Conservation (phyloP, 805 yeast genomes). For the Yamadazyma paraphyllophila region DNA sequence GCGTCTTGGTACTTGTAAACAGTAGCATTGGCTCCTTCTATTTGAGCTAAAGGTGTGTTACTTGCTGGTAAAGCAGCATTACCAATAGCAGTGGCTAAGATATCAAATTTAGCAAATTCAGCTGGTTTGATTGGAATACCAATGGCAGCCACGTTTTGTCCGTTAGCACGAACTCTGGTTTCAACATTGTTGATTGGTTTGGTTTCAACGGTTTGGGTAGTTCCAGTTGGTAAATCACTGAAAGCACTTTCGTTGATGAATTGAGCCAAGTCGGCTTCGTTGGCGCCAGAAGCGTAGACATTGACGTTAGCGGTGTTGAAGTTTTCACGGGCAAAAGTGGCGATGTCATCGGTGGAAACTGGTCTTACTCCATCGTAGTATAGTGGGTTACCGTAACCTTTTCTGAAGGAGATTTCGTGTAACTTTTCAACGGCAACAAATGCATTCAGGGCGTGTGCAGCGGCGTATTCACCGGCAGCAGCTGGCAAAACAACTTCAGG, state of each 20-base stretch:
- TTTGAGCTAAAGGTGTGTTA: slow-evolving; percentile 46
- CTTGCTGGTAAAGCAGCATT: slow-evolving; percentile 57
- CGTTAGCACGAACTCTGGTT: slow-evolving; percentile 62
- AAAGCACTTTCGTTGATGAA: slow-evolving; percentile 69
- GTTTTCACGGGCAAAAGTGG: slow-evolving; percentile 60
- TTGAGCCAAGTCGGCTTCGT: slow-evolving; percentile 62
- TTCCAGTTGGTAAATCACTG: slow-evolving; percentile 60
- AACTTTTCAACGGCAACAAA: slow-evolving; percentile 72
- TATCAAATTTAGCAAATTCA: slow-evolving; percentile 65
- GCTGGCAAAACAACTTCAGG: slow-evolving; percentile 79
- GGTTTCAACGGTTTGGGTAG: slow-evolving; percentile 42
- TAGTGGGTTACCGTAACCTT: slow-evolving; percentile 83
- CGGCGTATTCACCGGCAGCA: slow-evolving; percentile 61
- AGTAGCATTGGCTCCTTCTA: slow-evolving; percentile 49
- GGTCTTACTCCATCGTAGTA: slow-evolving; percentile 64
- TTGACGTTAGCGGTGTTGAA: slow-evolving; percentile 71
- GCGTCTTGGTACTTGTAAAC: slow-evolving; percentile 72
- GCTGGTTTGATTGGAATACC: slow-evolving; percentile 73
- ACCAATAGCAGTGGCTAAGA: slow-evolving; percentile 67
- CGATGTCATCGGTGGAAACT: slow-evolving; percentile 60
- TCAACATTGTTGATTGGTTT: slow-evolving; percentile 62
- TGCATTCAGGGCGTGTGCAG: slow-evolving; percentile 49
- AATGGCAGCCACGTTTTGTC: slow-evolving; percentile 70
- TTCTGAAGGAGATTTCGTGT: slow-evolving; percentile 79
- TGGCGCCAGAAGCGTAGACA: slow-evolving; percentile 72